Evolutionary conservation across 2,329 filamentous ascomycete genomes (phyloP), one percentile per base, ranked within the genome.

Genomic region (Ceratocystis cubensis): DNA sequence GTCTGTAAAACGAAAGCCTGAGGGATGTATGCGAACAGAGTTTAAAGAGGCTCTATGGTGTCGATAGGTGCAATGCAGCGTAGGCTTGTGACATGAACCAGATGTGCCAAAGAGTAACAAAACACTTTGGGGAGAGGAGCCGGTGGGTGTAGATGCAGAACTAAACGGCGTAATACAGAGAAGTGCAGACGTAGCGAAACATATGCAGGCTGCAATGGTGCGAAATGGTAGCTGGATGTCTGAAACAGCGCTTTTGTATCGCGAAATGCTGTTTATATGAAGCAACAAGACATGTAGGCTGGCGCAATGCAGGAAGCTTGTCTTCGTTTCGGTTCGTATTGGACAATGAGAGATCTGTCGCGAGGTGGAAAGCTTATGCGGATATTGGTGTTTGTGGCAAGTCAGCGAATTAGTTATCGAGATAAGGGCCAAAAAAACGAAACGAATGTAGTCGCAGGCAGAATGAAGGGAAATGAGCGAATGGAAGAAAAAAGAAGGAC

Each of bases 181-280:
- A n/a, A n/a, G 28, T 20, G 28, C 28, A 53, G 48, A 53, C 10
- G 48, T 20, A 53, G 48, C 48, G 48, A 8, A n/a, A 25, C 48
- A 25, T 25, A 25, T n/a, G n/a, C 48, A 25, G n/a, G 48, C 1
- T 13, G 48, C 7, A 41, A 28, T 53, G 56, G 56, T 20, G 30
- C 8, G 28, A 8, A 17, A 17, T 28, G 25, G 22, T 13, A 57
- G 22, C 28, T 59, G 28, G 28, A 30, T 13, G 48, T 53, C 56
- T 59, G 56, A 59, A 59, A 59, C 56, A 59, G 56, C 56, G 48
- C 20, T 25, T 28, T 59, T 59, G 56, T 59, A 37, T 59, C 56
- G 56, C 30, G 56, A 59, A 30, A 33, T 59, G 17, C 2, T 20
- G 56, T 37, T n/a, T 59, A 59, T n/a, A 59, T 59, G 28, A 33